Conservation (phyloP, 2,329 filamentous ascomycete species). For the Fusarium poae region DNA sequence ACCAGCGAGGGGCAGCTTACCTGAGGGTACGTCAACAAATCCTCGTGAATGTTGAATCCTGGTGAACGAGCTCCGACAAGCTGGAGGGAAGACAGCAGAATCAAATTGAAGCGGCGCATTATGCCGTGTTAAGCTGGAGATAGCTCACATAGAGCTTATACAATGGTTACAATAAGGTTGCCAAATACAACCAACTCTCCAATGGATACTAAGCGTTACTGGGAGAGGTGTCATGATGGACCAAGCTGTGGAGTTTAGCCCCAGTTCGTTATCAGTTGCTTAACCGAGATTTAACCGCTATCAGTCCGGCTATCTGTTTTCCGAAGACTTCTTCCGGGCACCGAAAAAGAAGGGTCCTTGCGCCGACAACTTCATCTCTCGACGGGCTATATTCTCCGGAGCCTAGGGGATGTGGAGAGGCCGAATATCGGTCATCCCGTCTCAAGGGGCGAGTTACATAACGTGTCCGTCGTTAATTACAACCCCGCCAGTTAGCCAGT, state of each 20-base stretch:
- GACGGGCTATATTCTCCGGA: constrained; percentile 27
- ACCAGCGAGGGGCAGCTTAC: constrained; percentile 60
- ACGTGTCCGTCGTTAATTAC: constrained; percentile 32
- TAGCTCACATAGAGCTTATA: constrained; percentile 50
- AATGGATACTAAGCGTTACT: constrained; percentile 36
- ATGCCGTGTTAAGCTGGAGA: constrained; percentile 46
- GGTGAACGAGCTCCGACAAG: constrained; percentile 63
- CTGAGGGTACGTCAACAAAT: constrained; percentile 88
- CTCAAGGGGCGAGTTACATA: constrained; percentile 15
- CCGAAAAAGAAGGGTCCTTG: constrained; percentile 28
- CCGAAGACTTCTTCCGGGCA: constrained; percentile 13
- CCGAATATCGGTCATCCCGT: constrained; percentile 39
- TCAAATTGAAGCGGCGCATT: constrained; percentile 65
- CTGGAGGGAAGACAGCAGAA: constrained; percentile 60
- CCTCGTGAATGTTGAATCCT: constrained; percentile 87
- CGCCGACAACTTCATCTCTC: constrained; percentile 25
- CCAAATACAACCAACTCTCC: constrained; percentile 13
- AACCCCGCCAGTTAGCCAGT: constrained; percentile 26
- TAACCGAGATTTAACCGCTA: background rate
- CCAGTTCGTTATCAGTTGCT: constrained; percentile 34
- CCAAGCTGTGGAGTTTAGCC: constrained; percentile 42
- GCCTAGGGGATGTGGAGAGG: constrained; percentile 33
- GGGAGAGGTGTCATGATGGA: constrained; percentile 52
- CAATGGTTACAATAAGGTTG: constrained; percentile 23
- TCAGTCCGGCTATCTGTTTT: background rate